phyloP scores from a whole-genome alignment of 2,329 filamentous ascomycete genomes.

The Sclerotinia nivalis region DNA sequence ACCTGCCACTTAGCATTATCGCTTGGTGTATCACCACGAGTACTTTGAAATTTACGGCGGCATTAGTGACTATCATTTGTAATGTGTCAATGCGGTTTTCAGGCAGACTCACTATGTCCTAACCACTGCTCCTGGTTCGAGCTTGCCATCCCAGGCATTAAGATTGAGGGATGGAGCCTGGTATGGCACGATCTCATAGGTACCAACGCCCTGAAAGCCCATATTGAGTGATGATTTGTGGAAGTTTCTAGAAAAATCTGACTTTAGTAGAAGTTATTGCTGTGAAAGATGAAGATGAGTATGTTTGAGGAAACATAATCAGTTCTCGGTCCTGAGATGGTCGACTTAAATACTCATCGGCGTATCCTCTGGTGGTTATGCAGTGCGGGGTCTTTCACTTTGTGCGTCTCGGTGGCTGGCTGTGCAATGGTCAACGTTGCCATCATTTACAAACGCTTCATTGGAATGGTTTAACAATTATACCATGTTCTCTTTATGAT shows the following conservation, averaged over 20 bases:
- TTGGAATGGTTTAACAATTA: neutral
- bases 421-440: neutral
- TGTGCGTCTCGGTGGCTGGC: neutral
- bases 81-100: neutral
- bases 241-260: neutral
- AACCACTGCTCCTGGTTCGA: slow-evolving; percentile 4
- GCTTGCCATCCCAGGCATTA: neutral
- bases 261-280: neutral
- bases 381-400: neutral
- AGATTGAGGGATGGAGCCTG: slow-evolving; percentile 16
- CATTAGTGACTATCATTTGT: neutral
- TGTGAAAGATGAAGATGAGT: neutral
- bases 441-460: neutral
- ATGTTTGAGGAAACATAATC: neutral
- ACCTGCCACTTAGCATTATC: slow-evolving; percentile 7
- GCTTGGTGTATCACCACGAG: neutral
- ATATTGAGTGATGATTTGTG: slow-evolving; percentile 6
- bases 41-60: neutral
- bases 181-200: slow-evolving; percentile 13
- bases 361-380: neutral
- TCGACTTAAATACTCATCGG: neutral
- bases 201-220: slow-evolving; percentile 1
- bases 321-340: neutral
- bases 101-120: slow-evolving; percentile 5
- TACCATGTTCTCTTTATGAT: neutral